phyloP scores from a whole-genome alignment of 306 rosid genomes.

The Astragalus glycyphyllos region DNA sequence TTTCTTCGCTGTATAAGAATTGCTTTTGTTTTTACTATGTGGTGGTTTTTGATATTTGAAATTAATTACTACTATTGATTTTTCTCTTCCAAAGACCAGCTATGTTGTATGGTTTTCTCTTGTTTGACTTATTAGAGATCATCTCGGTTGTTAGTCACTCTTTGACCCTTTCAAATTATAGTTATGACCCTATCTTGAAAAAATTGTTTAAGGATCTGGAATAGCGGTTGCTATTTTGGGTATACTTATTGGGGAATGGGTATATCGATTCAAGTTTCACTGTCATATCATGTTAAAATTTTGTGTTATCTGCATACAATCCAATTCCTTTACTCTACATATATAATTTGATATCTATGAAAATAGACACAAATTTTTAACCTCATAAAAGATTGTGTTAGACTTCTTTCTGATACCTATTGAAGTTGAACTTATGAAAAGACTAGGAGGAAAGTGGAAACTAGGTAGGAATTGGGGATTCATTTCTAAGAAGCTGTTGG shows the following conservation, averaged over 20 bases:
- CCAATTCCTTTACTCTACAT: too few species aligned
- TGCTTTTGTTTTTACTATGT: background rate
- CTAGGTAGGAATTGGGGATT: background rate
- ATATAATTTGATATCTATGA: background rate
- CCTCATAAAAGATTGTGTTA: background rate
- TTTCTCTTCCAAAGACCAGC: background rate
- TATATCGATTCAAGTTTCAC: background rate
- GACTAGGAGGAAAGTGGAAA: background rate
- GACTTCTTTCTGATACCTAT: background rate
- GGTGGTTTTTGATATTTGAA: background rate
- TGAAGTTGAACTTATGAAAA: slow-evolving; percentile 2
- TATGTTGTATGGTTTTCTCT: background rate
- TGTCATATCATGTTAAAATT: background rate
- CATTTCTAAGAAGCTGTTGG: background rate
- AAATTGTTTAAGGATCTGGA: background rate
- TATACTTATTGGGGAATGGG: background rate
- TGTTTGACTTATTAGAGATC: slow-evolving; percentile 15
- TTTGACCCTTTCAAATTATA: background rate
- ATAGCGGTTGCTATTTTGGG: slow-evolving; percentile 3
- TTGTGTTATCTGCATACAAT: too few species aligned
- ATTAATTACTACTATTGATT: background rate
- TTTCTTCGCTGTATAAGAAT: background rate
- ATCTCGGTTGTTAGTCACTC: background rate
- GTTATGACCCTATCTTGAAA: background rate
- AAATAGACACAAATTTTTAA: background rate